Conservation (phyloP, 108 stramenopile genomes). For the Conticribra guillardii region DNA sequence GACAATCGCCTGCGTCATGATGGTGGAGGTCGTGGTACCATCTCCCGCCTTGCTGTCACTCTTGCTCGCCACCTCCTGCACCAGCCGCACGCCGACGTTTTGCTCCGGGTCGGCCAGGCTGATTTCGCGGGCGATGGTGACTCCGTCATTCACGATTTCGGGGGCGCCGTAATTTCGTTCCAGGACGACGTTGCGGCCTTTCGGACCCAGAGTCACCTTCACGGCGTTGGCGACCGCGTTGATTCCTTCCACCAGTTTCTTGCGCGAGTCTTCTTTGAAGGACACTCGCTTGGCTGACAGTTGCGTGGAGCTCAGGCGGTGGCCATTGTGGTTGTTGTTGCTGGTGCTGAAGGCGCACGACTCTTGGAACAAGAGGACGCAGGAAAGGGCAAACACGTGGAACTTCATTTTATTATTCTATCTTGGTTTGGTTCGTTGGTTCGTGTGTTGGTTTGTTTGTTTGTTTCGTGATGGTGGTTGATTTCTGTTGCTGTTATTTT, state of each 20-base stretch:
- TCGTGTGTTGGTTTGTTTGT: no score
- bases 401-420: conserved; percentile 52
- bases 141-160: conserved; percentile 97
- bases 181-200: conserved; percentile 97
- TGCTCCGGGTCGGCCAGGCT: conserved; percentile 85
- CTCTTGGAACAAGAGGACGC: conserved; percentile 22
- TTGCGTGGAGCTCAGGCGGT: background rate
- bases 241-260: conserved; percentile 90
- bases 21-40: conserved; percentile 96
- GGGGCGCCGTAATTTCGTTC: conserved; percentile 96
- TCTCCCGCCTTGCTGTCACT: conserved; percentile 96
- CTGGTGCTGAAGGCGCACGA: background rate
- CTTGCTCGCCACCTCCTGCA: conserved; percentile 96
- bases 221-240: conserved; percentile 97
- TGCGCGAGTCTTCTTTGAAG: conserved; percentile 90
- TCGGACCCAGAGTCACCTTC: conserved; percentile 96
- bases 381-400: conserved; percentile 19
- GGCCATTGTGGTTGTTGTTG: background rate
- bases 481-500: no score
- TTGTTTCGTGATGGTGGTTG: no score
- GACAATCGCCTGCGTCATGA: conserved; percentile 96
- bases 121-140: conserved; percentile 95
- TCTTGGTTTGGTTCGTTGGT: no score
- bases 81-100: conserved; percentile 92
- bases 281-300: conserved; percentile 81